Conservation (phyloP, 805 yeast genomes). For the Metschnikowia noctiluminum region DNA sequence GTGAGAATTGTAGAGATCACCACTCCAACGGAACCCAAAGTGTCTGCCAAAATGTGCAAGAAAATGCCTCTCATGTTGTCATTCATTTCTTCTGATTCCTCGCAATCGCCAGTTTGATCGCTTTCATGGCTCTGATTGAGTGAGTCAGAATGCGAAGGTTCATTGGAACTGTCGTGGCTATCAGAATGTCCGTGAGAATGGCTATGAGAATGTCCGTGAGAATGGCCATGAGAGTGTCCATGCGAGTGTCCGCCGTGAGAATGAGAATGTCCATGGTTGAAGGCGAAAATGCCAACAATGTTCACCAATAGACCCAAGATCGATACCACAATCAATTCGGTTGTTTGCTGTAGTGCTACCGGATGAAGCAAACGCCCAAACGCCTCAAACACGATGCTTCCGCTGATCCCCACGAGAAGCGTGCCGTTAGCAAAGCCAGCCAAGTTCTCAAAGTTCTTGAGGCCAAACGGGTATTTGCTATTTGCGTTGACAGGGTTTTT, state of each 20-base stretch:
- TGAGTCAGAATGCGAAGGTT: slow-evolving; percentile 10
- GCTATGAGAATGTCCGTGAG: slow-evolving; percentile 4
- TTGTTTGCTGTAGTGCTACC: slow-evolving; percentile 70
- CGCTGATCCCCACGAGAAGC: slow-evolving; percentile 79
- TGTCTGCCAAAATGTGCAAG: slow-evolving; percentile 90
- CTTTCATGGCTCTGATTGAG: slow-evolving; percentile 11
- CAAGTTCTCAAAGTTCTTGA: slow-evolving; percentile 79
- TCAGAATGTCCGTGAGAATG: slow-evolving; percentile 2
- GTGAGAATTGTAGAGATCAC: slow-evolving; percentile 84
- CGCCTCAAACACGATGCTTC: slow-evolving; percentile 85
- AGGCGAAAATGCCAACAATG: slow-evolving; percentile 89
- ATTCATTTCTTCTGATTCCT: slow-evolving; percentile 24
- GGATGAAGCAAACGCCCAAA: slow-evolving; percentile 78
- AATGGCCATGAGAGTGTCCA: slow-evolving; percentile 33
- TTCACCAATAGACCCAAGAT: slow-evolving; percentile 82
- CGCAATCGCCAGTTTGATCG: slow-evolving; percentile 2
- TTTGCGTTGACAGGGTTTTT: slow-evolving; percentile 45
- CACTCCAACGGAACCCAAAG: slow-evolving; percentile 95
- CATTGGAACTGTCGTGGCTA: background rate
- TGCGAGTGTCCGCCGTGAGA: slow-evolving; percentile 47
- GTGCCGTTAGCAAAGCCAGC: slow-evolving; percentile 97
- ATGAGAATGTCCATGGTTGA: slow-evolving; percentile 73
- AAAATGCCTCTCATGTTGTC: slow-evolving; percentile 93
- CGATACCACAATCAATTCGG: slow-evolving; percentile 82
- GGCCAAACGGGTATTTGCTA: slow-evolving; percentile 81